phyloP scores from a whole-genome alignment of 257 asterid genomes.

The Solanum sejunctum region DNA sequence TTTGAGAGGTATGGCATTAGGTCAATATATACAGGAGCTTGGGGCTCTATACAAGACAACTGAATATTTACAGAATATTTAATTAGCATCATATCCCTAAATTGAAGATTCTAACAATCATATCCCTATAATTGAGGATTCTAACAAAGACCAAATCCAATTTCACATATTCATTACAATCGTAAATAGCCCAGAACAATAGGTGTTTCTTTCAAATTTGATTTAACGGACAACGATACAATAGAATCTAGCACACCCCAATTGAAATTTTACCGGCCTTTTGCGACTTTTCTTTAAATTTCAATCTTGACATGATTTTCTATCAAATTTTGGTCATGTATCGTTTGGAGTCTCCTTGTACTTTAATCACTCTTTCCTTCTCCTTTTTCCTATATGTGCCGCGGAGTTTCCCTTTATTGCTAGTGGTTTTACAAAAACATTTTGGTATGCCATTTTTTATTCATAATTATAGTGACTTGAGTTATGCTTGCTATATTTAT shows the following conservation, averaged over 20 bases:
- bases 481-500: neutral
- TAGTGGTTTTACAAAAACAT: neutral
- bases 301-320: neutral
- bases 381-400: neutral
- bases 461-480: neutral
- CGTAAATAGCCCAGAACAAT: neutral
- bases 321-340: neutral
- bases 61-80: no score
- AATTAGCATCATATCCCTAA: no score
- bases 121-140: no score
- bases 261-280: neutral
- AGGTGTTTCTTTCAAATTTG: neutral
- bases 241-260: neutral
- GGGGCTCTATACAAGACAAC: no score
- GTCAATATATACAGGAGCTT: no score
- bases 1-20: no score
- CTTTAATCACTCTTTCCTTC: neutral
- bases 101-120: no score
- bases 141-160: neutral
- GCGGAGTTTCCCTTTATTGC: neutral
- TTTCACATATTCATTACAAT: neutral
- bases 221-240: neutral
- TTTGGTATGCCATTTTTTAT: neutral
- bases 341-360: neutral
- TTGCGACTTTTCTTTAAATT: neutral